phyloP scores from a whole-genome alignment of 345 rosid species.

The Crucihimalaya himalaica region DNA sequence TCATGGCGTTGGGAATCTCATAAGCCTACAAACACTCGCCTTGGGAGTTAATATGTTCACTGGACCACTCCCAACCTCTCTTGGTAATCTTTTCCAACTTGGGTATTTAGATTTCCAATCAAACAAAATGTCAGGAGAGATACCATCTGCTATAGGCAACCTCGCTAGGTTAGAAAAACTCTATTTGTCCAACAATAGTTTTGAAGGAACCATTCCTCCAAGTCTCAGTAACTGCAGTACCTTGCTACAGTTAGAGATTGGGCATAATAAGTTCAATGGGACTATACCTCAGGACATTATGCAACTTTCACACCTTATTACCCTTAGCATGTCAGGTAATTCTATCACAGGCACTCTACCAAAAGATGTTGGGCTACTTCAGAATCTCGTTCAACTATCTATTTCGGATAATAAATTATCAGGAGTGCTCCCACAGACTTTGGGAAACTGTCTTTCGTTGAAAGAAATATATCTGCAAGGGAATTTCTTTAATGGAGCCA shows the following conservation, averaged over 20 bases:
- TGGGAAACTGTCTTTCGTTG: no score
- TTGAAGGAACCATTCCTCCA: neutral
- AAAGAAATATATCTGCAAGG: neutral
- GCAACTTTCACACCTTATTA: neutral
- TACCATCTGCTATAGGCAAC: constrained; percentile 4
- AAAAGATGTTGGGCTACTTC: neutral
- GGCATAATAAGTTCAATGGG: neutral
- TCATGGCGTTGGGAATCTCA: neutral
- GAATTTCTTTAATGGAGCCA: neutral
- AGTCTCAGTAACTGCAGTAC: neutral
- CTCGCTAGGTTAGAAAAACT: neutral
- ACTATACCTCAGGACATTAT: neutral
- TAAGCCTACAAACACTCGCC: neutral
- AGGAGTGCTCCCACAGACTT: neutral
- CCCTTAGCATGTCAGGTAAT: neutral
- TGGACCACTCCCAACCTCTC: constrained; percentile 4
- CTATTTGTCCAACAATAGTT: neutral
- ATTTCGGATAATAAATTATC: neutral
- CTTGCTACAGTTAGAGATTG: accelerated
- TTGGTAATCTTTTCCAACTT: neutral
- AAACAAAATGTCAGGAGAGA: neutral
- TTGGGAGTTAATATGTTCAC: neutral
- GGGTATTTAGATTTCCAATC: neutral
- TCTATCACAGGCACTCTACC: neutral
- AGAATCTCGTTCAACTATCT: neutral